These are phyloP conservation scores for Malassezia yamatoensis DNA, from an alignment of 1,284 basidiomycete species.

Conservation along the genomic window DNA sequence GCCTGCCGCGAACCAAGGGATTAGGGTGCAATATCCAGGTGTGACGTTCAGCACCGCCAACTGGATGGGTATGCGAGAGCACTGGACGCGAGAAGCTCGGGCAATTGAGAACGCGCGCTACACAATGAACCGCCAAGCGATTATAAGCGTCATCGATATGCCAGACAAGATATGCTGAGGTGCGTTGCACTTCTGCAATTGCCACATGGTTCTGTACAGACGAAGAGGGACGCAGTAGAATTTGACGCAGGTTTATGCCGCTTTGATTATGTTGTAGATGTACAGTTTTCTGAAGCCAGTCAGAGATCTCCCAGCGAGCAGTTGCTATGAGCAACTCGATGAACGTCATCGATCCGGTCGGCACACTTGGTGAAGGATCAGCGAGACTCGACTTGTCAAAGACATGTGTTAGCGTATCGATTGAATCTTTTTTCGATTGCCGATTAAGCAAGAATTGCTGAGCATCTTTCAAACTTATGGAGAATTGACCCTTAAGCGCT, in stretches of 20 bases:
- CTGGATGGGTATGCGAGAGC: constrained; percentile 2
- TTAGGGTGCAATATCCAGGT: constrained; percentile 41
- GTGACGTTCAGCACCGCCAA: constrained; percentile 3
- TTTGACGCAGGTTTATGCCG: background rate
- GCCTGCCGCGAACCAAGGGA: constrained; percentile 21
- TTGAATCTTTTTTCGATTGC: background rate
- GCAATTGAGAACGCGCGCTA: constrained; percentile 29
- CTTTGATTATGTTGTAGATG: constrained; percentile 10
- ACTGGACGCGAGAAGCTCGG: constrained; percentile 25
- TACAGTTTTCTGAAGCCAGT: constrained; percentile 22
- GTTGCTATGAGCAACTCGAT: constrained; percentile 26
- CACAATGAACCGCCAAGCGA: constrained; percentile 34
- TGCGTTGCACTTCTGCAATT: constrained; percentile 26
- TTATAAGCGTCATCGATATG: constrained; percentile 28
- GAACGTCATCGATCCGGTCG: background rate
- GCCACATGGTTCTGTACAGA: background rate
- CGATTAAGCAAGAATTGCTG: constrained; percentile 22
- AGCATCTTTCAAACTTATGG: constrained; percentile 26
- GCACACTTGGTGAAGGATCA: background rate
- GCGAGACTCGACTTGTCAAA: background rate
- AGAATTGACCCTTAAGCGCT: constrained; percentile 29
- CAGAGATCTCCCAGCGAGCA: constrained; percentile 22
- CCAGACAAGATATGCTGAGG: constrained; percentile 35
- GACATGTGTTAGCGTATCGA: background rate
- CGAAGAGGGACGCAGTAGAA: background rate